A percentile compares a stretch with the other conserved stretches of the same genome.
Evolutionary conservation across 176 grass and related monocot species (phyloP).

Genomic region (Cenchrus americanus): DNA sequence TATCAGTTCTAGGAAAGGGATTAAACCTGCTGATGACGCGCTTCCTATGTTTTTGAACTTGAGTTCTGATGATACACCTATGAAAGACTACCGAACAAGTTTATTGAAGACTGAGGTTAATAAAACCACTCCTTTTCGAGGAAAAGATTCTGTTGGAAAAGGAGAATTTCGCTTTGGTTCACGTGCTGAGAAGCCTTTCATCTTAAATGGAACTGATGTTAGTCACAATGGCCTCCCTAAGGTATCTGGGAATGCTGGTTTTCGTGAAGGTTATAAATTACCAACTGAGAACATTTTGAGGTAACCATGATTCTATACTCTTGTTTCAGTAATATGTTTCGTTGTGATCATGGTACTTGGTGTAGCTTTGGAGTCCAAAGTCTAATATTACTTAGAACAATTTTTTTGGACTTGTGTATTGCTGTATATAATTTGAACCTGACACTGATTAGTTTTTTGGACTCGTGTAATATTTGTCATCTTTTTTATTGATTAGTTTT

Average conservation of each 20-base stretch:
- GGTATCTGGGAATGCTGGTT: conserved; percentile 30
- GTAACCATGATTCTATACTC: conserved; percentile 34
- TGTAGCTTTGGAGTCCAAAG: neutral
- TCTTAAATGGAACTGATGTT: conserved; percentile 38
- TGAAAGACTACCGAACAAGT: conserved; percentile 45
- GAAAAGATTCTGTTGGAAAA: conserved; percentile 49
- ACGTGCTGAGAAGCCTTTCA: conserved; percentile 48
- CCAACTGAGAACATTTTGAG: conserved; percentile 43
- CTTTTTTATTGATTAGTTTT: neutral
- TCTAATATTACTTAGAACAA: conserved; percentile 10
- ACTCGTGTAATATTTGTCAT: neutral
- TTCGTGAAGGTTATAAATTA: conserved; percentile 31
- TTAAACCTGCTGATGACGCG: conserved; percentile 41
- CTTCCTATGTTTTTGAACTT: conserved; percentile 51
- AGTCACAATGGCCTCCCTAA: conserved; percentile 46
- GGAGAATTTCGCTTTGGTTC: conserved; percentile 50
- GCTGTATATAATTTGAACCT: conserved; percentile 18
- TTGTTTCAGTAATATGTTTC: conserved; percentile 29
- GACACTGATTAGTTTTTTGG: neutral
- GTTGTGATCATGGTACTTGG: conserved; percentile 7
- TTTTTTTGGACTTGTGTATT: neutral
- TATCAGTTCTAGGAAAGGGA: conserved; percentile 39
- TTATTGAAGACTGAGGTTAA: conserved; percentile 42
- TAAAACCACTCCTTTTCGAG: conserved; percentile 46
- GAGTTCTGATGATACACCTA: conserved; percentile 49